Evolutionary conservation across 2,329 filamentous ascomycete genomes (phyloP).

Genomic region (Fusarium dlaminii): DNA sequence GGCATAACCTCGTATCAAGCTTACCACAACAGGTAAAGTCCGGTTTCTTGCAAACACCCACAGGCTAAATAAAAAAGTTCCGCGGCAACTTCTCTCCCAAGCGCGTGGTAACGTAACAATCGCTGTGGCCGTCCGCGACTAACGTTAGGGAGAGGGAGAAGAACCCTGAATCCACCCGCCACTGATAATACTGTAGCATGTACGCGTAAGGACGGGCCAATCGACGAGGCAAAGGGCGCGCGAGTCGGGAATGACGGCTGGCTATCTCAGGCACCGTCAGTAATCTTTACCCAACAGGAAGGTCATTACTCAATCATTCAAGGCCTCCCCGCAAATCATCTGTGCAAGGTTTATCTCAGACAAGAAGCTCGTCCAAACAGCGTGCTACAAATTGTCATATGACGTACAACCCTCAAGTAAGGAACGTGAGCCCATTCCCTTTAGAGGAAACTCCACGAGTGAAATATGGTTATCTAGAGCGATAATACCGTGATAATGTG

Average conservation of each 20-base stretch:
- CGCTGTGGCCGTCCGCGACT: background rate
- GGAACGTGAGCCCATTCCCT: background rate
- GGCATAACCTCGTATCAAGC: background rate
- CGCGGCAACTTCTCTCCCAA: constrained; percentile 1
- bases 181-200: background rate
- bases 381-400: constrained; percentile 9
- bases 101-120: constrained; percentile 23
- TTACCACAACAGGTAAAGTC: background rate
- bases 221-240: constrained; percentile 14
- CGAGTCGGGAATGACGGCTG: constrained; percentile 3
- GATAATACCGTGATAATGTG: background rate
- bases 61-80: background rate
- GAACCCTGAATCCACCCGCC: constrained; percentile 8
- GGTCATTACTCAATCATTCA: constrained; percentile 11
- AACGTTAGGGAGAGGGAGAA: background rate
- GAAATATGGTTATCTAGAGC: constrained; percentile 6
- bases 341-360: constrained; percentile 13
- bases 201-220: background rate
- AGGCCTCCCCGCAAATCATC: constrained; percentile 13
- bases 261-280: constrained; percentile 8
- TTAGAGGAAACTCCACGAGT: background rate
- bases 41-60: background rate
- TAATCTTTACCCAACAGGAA: constrained; percentile 28
- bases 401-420: constrained; percentile 11
- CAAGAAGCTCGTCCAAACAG: constrained; percentile 3